Evolutionary conservation across 2,329 filamentous ascomycete genomes (phyloP).

Genomic region (Apiospora saccharicola): DNA sequence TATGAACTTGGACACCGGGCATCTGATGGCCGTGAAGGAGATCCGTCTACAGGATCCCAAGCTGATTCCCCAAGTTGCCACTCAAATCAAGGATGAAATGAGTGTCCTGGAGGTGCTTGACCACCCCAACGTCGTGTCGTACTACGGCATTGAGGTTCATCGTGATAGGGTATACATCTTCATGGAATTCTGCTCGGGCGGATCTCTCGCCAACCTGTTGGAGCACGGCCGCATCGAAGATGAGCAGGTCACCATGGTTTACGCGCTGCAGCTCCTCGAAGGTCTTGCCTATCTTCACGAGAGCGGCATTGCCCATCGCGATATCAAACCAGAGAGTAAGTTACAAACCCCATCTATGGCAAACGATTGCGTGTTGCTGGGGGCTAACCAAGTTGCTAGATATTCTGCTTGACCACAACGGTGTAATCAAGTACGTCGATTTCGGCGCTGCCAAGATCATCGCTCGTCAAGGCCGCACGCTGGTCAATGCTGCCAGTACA

Average conservation of each 20-base stretch:
- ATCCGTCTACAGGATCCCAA: slow-evolving; percentile 97
- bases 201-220: slow-evolving; percentile 85
- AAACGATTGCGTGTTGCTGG: neutral
- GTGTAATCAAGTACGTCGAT: slow-evolving; percentile 98
- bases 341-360: slow-evolving; percentile 34
- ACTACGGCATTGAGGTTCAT: slow-evolving; percentile 97
- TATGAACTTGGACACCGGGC: slow-evolving; percentile 95
- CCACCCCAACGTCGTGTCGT: slow-evolving; percentile 96
- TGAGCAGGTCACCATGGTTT: slow-evolving; percentile 97
- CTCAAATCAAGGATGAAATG: slow-evolving; percentile 97
- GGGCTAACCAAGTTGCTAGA: slow-evolving; percentile 59
- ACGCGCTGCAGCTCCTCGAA: slow-evolving; percentile 91
- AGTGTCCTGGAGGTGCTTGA: slow-evolving; percentile 93
- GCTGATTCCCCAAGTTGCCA: slow-evolving; percentile 90
- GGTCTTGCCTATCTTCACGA: slow-evolving; percentile 94
- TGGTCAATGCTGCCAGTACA: slow-evolving; percentile 70
- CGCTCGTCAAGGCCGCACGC: slow-evolving; percentile 88
- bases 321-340: slow-evolving; percentile 97
- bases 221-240: slow-evolving; percentile 98
- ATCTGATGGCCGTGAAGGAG: slow-evolving; percentile 98
- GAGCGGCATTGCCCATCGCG: slow-evolving; percentile 89
- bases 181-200: slow-evolving; percentile 98
- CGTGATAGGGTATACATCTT: slow-evolving; percentile 99
- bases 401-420: slow-evolving; percentile 95
- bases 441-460: slow-evolving; percentile 98